These are phyloP conservation scores for Urochloa ruziziensis DNA, from an alignment of 176 grass and related monocot species.

Conservation along the genomic window DNA sequence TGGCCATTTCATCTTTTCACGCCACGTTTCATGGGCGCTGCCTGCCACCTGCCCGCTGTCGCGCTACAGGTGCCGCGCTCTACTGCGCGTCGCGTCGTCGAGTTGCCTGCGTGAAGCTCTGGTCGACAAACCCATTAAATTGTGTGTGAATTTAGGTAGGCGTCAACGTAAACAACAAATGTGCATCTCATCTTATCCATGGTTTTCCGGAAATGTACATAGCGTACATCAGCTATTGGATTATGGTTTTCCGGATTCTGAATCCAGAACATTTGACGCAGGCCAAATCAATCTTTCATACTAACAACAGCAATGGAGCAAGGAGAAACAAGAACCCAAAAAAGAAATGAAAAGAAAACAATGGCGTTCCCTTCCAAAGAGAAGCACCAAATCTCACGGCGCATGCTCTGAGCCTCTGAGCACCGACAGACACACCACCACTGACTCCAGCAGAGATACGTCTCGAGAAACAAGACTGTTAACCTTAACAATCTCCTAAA, in stretches of 20 bases:
- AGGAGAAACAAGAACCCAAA: slow-evolving; percentile 8
- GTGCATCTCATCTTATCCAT: not conserved
- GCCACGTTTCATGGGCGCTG: not conserved
- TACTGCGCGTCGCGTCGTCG: not conserved
- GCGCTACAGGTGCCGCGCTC: not conserved
- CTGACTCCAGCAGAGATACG: slow-evolving; percentile 17
- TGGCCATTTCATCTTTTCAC: not conserved
- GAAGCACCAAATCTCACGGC: slow-evolving; percentile 26
- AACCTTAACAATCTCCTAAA: not conserved
- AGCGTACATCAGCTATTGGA: not conserved
- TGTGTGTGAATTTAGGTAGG: not conserved
- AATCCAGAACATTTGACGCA: not conserved
- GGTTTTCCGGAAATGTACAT: no score
- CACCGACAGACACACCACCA: slow-evolving; percentile 32
- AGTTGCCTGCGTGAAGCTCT: not conserved
- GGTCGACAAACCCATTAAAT: not conserved
- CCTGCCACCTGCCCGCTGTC: not conserved
- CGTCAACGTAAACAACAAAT: not conserved
- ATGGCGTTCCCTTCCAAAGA: not conserved
- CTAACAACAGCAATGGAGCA: slow-evolving; percentile 21
- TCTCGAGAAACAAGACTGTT: not conserved
- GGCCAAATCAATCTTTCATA: not conserved
- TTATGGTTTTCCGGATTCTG: not conserved
- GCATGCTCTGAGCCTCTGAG: not conserved
- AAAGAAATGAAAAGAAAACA: not conserved